Conservation (phyloP, 75 land plant genomes). For the Picea glauca region DNA sequence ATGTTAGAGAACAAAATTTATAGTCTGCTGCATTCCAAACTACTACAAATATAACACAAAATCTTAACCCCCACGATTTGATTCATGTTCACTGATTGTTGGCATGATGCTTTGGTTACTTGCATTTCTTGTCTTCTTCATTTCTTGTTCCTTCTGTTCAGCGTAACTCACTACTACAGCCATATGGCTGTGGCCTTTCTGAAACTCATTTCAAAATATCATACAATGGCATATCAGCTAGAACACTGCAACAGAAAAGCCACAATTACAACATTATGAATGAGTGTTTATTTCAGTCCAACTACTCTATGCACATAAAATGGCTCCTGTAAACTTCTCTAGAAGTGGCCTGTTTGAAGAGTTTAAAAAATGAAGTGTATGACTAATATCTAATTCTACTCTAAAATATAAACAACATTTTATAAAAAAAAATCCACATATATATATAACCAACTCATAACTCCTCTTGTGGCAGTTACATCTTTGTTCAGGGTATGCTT, state of each 20-base stretch:
- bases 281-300: neutral
- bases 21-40: neutral
- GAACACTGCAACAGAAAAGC: slow-evolving; percentile 43
- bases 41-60: neutral
- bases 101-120: neutral
- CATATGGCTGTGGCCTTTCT: slow-evolving; percentile 97
- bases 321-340: neutral
- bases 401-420: too few relatives aligned
- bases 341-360: neutral
- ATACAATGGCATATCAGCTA: slow-evolving; percentile 75
- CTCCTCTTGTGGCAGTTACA: too few relatives aligned
- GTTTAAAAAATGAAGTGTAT: neutral
- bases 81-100: neutral
- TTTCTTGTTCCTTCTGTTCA: slow-evolving; percentile 13
- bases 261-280: neutral
- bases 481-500: too few relatives aligned
- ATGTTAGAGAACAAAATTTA: neutral
- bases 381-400: neutral
- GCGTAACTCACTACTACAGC: slow-evolving; percentile 72
- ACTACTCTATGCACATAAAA: neutral
- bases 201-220: slow-evolving; percentile 96
- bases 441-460: too few relatives aligned
- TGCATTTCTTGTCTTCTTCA: slow-evolving; percentile 8
- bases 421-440: too few relatives aligned
- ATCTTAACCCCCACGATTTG: neutral